Base-by-base conservation (phyloP, 805 yeast genomes). In the Lipomyces orientalis region DNA sequence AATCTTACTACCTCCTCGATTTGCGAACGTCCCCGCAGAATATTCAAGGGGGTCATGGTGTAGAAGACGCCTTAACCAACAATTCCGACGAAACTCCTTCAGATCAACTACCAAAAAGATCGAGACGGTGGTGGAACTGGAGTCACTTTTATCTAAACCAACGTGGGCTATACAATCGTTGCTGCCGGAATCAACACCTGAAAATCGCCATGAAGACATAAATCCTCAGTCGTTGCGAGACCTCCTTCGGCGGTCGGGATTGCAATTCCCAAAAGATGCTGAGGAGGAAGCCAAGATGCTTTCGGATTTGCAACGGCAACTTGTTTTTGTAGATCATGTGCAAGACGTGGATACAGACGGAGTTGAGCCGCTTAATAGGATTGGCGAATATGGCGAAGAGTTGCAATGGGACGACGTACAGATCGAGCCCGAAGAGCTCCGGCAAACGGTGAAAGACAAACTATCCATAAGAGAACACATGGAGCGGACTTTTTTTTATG, bases 311-410 rank as follows among this genome's bases (percentile, higher is more conserved):
- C 69, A 71, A 19, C 76, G 75, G 57, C 83, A 80, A 73, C 73
- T 80, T 37, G 74, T 71, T 33, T 80, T 80, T 66, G 79, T 80
- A 1, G 80, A 80, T 67, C 78, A 76, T n/a, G 74, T 80, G 22
- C 70, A 74, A n/a, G 74, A 73, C 12, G 77, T 78, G 8, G 75
- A 79, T 43, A 78, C 81, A 2, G 66, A 64, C 1, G 77, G 76
- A 1, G 65, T 77, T 10, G 74, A 73, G 63, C 83, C 82, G 9
- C 67, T 80, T 29, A 74, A 54, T 54, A 33, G 71, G 33, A 58
- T 69, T 9, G 70, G 66, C 6, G 68, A 57, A 35, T 68, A 64
- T n/a, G 63, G 65, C 8, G 52, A 33, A 12, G 58, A 58, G n/a
- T 49, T 70, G 52, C 22, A 60, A 6, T 61, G 62, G 62, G 64